Base-by-base conservation (phyloP, 1,284 basidiomycete genomes). In the Laetiporus sulphureus region DNA sequence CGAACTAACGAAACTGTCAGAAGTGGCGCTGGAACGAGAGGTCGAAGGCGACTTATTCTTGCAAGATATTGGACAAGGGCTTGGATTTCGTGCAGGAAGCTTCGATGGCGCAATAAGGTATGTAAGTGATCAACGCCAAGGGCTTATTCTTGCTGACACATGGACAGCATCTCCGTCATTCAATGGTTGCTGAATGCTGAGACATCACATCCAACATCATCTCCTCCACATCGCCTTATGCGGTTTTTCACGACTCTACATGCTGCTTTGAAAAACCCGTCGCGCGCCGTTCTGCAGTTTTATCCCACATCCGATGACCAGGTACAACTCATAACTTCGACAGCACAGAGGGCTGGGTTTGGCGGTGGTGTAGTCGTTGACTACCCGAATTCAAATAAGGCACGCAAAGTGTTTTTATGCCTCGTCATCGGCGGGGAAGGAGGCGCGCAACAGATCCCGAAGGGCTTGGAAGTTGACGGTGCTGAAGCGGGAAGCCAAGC, bases 181-280 rank as follows among this genome's bases (percentile, higher is more conserved):
- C 96, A 99, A 68, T 99, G 96, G 96, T 75, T 99, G 0, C 77
- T 98, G 47, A 99, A 99, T 62, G 95, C 96, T 30, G 96, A 99
- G 63, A 87, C 91, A 21, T 84, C 89, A 3, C 82, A 91, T 49
- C 89, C 92, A 25, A 87, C 85, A 16, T 88, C 86, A 44, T 95
- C 93, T 2, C 96, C 96, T 0, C 88, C 93, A 0, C 87, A 92
- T 55, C 88, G 96, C 32, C 76, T 99, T 24, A 79, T 78, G 20
- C 81, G 89, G 27, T 99, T 99, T 72, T 99, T 99, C 72, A 94
- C 91, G 23, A 96, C 95, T 8, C 78, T 99, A 20, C 91, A 98
- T 66, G 91, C 93, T 1, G 78, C 84, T 3, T 78, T 99, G 8
- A 80, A 85, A 36, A 92, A 94, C 60, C 94, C 94, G 3, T 90